phyloP scores from a whole-genome alignment of 257 asterid species.

The Nicotiana undulata region DNA sequence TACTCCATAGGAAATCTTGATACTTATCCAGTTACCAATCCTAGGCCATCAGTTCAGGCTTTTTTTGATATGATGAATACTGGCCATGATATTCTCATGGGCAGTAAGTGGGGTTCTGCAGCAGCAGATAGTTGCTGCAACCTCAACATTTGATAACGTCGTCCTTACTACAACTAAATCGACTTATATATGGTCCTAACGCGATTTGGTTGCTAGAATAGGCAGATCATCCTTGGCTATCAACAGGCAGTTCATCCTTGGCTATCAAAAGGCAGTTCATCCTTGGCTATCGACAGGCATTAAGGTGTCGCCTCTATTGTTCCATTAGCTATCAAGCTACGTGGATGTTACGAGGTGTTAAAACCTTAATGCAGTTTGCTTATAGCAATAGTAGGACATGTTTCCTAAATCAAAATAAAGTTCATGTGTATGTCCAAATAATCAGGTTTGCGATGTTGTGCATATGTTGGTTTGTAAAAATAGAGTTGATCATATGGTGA shows the following conservation, averaged over 20 bases:
- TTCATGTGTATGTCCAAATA: not conserved
- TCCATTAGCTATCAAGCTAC: not conserved
- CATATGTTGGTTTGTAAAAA: not conserved
- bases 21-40: conserved; percentile 24
- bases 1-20: conserved; percentile 25
- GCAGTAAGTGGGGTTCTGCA: conserved; percentile 30
- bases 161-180: conserved; percentile 21
- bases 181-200: conserved; percentile 10
- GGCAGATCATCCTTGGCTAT: conserved; percentile 76
- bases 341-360: conserved; percentile 8
- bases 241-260: conserved; percentile 27
- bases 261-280: conserved; percentile 24
- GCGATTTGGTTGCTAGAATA: conserved; percentile 28
- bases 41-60: conserved; percentile 17
- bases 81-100: conserved; percentile 28
- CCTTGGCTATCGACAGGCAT: conserved; percentile 70
- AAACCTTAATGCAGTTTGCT: conserved; percentile 19
- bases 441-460: not conserved
- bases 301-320: conserved; percentile 7
- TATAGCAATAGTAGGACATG: not conserved
- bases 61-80: conserved; percentile 25
- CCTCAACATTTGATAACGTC: conserved; percentile 29
- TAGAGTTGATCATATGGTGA: not conserved
- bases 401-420: not conserved
- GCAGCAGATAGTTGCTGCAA: conserved; percentile 27